These are phyloP conservation scores for Physcia stellaris DNA, from an alignment of 495 filamentous ascomycete species.

Conservation along the genomic window DNA sequence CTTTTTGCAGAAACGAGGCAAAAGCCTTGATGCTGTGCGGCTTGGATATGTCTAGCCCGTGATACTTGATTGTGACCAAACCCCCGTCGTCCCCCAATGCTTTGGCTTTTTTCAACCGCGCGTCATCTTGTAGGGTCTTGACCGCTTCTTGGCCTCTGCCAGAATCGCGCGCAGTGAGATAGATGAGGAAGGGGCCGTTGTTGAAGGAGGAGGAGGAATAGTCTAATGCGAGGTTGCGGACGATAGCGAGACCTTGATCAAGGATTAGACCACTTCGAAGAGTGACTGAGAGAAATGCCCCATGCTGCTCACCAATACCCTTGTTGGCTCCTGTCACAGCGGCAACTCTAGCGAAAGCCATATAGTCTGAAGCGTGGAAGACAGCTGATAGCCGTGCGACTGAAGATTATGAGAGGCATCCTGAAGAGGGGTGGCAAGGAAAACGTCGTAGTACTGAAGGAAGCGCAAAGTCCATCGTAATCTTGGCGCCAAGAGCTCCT, in stretches of 20 bases:
- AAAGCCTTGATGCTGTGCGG: constrained; percentile 26
- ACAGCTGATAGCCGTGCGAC: no score
- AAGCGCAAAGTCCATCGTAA: no score
- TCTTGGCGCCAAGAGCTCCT: no score
- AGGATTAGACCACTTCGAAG: neutral
- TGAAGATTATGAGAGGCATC: no score
- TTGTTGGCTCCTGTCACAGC: constrained; percentile 15
- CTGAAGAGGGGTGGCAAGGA: no score
- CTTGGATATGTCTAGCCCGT: constrained; percentile 29
- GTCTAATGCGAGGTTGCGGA: constrained; percentile 24
- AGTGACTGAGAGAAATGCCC: neutral
- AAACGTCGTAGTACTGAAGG: no score
- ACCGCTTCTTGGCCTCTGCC: constrained; percentile 28
- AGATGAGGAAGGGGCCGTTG: constrained; percentile 32
- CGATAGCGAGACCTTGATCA: constrained; percentile 10
- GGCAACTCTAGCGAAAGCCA: constrained; percentile 8
- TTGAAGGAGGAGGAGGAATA: constrained; percentile 33
- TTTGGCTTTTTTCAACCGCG: constrained; percentile 26
- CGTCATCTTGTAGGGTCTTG: constrained; percentile 23
- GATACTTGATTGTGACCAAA: constrained; percentile 26
- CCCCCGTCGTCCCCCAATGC: constrained; percentile 29
- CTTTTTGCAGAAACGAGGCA: constrained; percentile 24
- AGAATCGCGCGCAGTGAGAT: constrained; percentile 34
- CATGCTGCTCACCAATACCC: constrained; percentile 5
- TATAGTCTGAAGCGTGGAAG: no score